Evolutionary conservation across 257 asterid genomes (phyloP).

Genomic region (Lavandula angustifolia): DNA sequence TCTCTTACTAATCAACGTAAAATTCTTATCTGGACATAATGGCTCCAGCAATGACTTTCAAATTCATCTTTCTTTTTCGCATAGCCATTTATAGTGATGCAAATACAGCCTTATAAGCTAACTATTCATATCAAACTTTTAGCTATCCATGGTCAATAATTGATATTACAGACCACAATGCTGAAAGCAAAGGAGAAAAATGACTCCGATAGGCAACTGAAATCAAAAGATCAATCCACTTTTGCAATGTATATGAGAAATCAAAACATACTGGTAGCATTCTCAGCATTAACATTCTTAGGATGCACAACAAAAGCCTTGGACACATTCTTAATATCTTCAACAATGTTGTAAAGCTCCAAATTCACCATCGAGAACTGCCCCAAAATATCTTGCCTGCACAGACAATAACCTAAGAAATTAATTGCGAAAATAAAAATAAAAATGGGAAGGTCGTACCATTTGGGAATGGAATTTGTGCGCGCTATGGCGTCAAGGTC

Average conservation of each 20-base stretch:
- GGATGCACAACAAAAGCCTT: conserved; percentile 97
- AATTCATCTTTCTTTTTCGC: background rate
- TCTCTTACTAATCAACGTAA: conserved; percentile 15
- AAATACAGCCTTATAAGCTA: background rate
- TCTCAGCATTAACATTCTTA: conserved; percentile 91
- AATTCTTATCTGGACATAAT: background rate
- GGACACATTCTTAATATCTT: conserved; percentile 89
- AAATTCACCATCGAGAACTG: conserved; percentile 97
- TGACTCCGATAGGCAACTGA: background rate
- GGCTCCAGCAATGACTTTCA: background rate
- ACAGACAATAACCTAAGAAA: conserved; percentile 17
- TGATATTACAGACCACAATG: background rate
- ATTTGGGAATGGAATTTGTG: conserved; percentile 72
- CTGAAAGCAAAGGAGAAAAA: background rate
- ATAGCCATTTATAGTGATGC: background rate
- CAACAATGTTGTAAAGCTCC: conserved; percentile 91
- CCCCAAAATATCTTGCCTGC: conserved; percentile 87
- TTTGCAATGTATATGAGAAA: background rate
- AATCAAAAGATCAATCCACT: background rate
- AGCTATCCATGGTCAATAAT: conserved; percentile 21
- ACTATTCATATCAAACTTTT: background rate
- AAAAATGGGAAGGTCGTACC: conserved; percentile 40
- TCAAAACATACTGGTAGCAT: conserved; percentile 66
- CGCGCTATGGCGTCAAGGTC: conserved; percentile 77
- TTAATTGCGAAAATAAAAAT: background rate